A percentile compares a stretch with the other conserved stretches of the same genome.
Evolutionary conservation across 257 asterid species (phyloP).

Genomic region (Vinca minor): DNA sequence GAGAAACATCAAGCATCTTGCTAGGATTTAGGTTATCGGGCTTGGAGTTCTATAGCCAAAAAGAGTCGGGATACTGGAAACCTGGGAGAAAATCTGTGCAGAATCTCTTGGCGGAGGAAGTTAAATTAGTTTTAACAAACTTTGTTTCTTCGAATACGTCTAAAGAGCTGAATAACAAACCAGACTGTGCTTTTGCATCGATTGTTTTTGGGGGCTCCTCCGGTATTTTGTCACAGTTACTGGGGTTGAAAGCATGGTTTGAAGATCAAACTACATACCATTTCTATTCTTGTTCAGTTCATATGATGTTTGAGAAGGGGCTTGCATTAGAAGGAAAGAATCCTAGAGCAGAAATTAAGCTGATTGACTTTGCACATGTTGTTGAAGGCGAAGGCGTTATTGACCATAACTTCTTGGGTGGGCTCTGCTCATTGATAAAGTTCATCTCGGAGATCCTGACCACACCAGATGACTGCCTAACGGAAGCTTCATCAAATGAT

Average conservation of each 20-base stretch:
- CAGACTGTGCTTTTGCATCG: constrained; percentile 78
- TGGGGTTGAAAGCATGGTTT: constrained; percentile 84
- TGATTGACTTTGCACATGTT: constrained; percentile 87
- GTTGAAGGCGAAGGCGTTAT: constrained; percentile 56
- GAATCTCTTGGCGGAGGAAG: constrained; percentile 46
- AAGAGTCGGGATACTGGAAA: constrained; percentile 54
- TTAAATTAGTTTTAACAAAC: constrained; percentile 40
- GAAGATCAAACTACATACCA: constrained; percentile 77
- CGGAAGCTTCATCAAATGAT: constrained; percentile 28
- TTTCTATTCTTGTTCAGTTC: constrained; percentile 67
- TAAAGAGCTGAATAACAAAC: constrained; percentile 25
- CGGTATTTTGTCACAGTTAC: constrained; percentile 65
- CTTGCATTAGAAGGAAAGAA: constrained; percentile 36
- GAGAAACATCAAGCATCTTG: constrained; percentile 43
- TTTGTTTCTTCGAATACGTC: constrained; percentile 52
- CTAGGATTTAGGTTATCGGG: constrained; percentile 87
- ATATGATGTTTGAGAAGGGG: constrained; percentile 63
- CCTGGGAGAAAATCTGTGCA: constrained; percentile 39
- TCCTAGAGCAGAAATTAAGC: constrained; percentile 54
- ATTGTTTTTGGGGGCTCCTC: constrained; percentile 66
- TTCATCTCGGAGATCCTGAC: constrained; percentile 63
- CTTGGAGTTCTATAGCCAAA: constrained; percentile 37
- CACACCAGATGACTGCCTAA: constrained; percentile 30
- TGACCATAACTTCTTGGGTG: constrained; percentile 86
- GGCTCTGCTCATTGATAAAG: constrained; percentile 79